Percentiles rank a stretch among this genome's conserved stretches.
Evolutionary conservation across 139 green algal genomes (phyloP).

Genomic region (Picochlorum sp.): DNA sequence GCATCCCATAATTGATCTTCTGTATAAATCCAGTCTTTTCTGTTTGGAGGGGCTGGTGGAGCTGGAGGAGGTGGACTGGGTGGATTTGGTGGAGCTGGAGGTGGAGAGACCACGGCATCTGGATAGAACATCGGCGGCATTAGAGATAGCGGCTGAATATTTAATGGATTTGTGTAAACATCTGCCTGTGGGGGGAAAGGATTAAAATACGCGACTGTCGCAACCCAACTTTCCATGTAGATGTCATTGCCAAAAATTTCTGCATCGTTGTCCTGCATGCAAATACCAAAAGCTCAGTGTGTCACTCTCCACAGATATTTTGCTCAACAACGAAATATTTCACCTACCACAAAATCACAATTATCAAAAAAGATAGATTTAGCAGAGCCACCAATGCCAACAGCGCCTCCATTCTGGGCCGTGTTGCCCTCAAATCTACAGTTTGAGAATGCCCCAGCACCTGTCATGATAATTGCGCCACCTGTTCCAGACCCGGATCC

Average conservation of each 20-base stretch:
- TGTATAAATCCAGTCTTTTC: slow-evolving; percentile 20
- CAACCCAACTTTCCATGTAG: slow-evolving; percentile 35
- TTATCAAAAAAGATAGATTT: slow-evolving; percentile 22
- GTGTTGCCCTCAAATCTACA: slow-evolving; percentile 16
- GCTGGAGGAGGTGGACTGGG: slow-evolving; percentile 19
- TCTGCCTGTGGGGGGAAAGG: slow-evolving; percentile 22
- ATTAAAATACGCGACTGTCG: slow-evolving; percentile 23
- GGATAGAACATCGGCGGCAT: slow-evolving; percentile 15
- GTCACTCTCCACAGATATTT: not conserved
- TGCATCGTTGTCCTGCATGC: slow-evolving; percentile 16
- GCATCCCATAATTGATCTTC: slow-evolving; percentile 32
- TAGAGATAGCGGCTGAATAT: slow-evolving; percentile 6
- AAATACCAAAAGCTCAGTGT: not conserved
- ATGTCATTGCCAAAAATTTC: slow-evolving; percentile 31
- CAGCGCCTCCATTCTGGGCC: slow-evolving; percentile 16
- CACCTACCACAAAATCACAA: slow-evolving; percentile 21
- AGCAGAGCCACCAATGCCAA: slow-evolving; percentile 24
- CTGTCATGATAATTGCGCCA: slow-evolving; percentile 24
- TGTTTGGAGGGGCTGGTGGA: slow-evolving; percentile 25
- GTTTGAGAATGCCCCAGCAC: slow-evolving; percentile 14
- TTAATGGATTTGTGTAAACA: slow-evolving; percentile 12
- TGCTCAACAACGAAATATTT: not conserved
- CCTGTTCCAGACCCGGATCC: slow-evolving; percentile 17
- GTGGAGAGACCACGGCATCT: slow-evolving; percentile 11
- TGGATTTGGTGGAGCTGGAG: slow-evolving; percentile 15